Evolutionary conservation across 192 early-diverging fungal genomes (phyloP).

Genomic region (Rhizophagus clarus): DNA sequence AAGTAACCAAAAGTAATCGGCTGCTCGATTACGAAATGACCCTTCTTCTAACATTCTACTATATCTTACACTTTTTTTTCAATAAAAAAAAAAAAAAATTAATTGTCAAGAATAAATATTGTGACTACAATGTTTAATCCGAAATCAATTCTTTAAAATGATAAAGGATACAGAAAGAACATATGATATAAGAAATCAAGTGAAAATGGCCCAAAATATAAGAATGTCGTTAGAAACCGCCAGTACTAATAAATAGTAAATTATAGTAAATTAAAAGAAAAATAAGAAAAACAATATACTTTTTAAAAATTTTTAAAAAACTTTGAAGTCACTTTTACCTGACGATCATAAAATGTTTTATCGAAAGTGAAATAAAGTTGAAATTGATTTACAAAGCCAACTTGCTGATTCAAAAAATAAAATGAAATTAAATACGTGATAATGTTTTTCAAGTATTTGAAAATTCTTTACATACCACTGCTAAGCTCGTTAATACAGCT

Average conservation of each 20-base stretch:
- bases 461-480: slow-evolving; percentile 59
- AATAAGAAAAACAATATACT: neutral
- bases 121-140: neutral
- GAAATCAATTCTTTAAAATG: neutral
- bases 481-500: slow-evolving; percentile 73
- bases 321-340: slow-evolving; percentile 47
- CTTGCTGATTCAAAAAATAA: slow-evolving; percentile 60
- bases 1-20: slow-evolving; percentile 93
- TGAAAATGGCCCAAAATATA: slow-evolving; percentile 91
- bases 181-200: slow-evolving; percentile 94
- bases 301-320: neutral
- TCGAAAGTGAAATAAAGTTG: slow-evolving; percentile 84
- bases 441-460: neutral
- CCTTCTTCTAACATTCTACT: slow-evolving; percentile 93
- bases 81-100: neutral
- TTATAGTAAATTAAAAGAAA: neutral
- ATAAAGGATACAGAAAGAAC: slow-evolving; percentile 71
- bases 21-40: slow-evolving; percentile 83
- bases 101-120: neutral
- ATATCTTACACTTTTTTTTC: slow-evolving; percentile 68
- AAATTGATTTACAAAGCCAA: slow-evolving; percentile 76
- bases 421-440: neutral
- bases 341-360: slow-evolving; percentile 64
- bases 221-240: slow-evolving; percentile 89
- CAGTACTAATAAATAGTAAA: slow-evolving; percentile 88